Conservation (phyloP, 148 eudicot genomes). For the Rhododendron williamsianum region DNA sequence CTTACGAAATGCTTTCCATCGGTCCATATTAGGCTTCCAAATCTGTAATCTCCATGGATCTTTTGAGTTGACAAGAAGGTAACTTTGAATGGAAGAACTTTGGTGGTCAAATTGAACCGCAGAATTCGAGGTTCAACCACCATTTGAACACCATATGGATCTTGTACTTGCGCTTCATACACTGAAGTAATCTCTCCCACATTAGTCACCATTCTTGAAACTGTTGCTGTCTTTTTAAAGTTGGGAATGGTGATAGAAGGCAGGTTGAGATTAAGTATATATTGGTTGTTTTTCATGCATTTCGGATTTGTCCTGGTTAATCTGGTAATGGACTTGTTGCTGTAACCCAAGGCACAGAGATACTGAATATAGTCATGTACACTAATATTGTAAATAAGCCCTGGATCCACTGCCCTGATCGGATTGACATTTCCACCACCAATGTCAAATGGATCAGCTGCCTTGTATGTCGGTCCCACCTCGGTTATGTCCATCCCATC, state of each 20-base stretch:
- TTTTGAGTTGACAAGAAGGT: conserved; percentile 1
- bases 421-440: conserved; percentile 36
- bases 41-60: conserved; percentile 1
- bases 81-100: conserved; percentile 2
- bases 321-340: conserved; percentile 5
- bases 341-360: conserved; percentile 36
- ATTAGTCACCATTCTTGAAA: conserved; percentile 1
- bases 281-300: conserved; percentile 1
- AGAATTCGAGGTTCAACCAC: conserved; percentile 9
- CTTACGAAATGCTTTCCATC: conserved; percentile 9
- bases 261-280: conserved; percentile 2
- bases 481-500: conserved; percentile 11
- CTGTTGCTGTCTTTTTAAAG: conserved; percentile 7
- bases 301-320: not conserved
- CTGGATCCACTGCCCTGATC: conserved; percentile 34
- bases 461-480: conserved; percentile 14
- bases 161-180: not conserved
- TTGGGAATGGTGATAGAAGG: conserved; percentile 13
- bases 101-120: not conserved
- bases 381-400: conserved; percentile 32
- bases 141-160: conserved; percentile 7
- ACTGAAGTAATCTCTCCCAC: conserved; percentile 7
- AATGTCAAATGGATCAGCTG: conserved; percentile 34
- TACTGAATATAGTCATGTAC: conserved; percentile 28
- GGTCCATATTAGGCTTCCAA: conserved; percentile 10